Evolutionary conservation across 1,284 basidiomycete genomes (phyloP).

Genomic region (Heterobasidion annosum): DNA sequence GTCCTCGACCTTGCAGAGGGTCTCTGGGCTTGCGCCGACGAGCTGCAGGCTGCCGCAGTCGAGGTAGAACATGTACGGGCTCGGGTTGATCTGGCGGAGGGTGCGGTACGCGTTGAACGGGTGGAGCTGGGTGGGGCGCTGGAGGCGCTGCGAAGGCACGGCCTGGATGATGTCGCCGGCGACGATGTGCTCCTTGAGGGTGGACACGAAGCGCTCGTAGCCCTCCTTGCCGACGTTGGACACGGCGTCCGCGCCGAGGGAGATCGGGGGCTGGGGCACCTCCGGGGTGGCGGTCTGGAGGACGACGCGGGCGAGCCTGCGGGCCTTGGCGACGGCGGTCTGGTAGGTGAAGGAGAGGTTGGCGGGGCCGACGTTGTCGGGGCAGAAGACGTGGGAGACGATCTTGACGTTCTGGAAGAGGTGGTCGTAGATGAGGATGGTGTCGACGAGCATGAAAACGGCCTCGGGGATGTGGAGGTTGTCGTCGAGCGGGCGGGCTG

Average conservation of each 20-base stretch:
- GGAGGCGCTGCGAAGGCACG: conserved; percentile 89
- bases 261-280: conserved; percentile 59
- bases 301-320: conserved; percentile 63
- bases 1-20: conserved; percentile 90
- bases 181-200: conserved; percentile 89
- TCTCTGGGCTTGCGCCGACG: conserved; percentile 96
- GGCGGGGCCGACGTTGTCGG: conserved; percentile 50
- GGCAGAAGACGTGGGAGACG: conserved; percentile 91
- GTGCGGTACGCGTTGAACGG: conserved; percentile 97
- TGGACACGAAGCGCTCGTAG: conserved; percentile 89
- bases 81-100: conserved; percentile 91
- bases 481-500: conserved; percentile 65
- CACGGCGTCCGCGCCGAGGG: conserved; percentile 61
- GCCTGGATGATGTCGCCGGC: conserved; percentile 99
- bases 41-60: conserved; percentile 91
- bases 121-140: conserved; percentile 81
- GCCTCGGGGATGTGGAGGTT: conserved; percentile 86
- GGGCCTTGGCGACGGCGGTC: conserved; percentile 73
- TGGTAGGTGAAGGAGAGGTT: conserved; percentile 77
- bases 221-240: conserved; percentile 94
- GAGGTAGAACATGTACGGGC: conserved; percentile 99
- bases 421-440: conserved; percentile 94
- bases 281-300: conserved; percentile 53
- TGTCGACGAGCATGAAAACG: conserved; percentile 95
- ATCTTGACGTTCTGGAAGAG: conserved; percentile 93